A percentile compares a stretch with the other conserved stretches of the same genome.
phyloP scores from a whole-genome alignment of 176 grass and related monocot species.

The Zea mays region Zm-B73-REFERENCE-NAM-5.0 NC_050096.1:44920501-44921000 shows the following conservation, averaged over 20 bases:
- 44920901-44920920: too few relatives aligned
- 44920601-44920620: background rate
- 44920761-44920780: background rate
- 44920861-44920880: too few relatives aligned
- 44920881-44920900: too few relatives aligned
- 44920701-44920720: background rate
- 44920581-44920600: background rate
- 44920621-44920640: too few relatives aligned
- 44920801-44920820: constrained; percentile 27
- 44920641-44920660: too few relatives aligned
- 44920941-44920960: constrained; percentile 23
- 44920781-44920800: constrained; percentile 27
- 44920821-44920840: too few relatives aligned
- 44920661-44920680: too few relatives aligned
- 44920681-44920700: background rate
- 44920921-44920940: background rate
- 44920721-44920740: constrained; percentile 2
- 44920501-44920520: background rate
- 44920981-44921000: constrained; percentile 8
- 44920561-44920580: background rate
- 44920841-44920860: too few relatives aligned
- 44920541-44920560: background rate
- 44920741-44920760: constrained; percentile 30
- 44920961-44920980: background rate
- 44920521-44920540: constrained; percentile 21